Evolutionary conservation across 257 asterid genomes (phyloP).

Genomic region (Leonotis leonurus): DNA sequence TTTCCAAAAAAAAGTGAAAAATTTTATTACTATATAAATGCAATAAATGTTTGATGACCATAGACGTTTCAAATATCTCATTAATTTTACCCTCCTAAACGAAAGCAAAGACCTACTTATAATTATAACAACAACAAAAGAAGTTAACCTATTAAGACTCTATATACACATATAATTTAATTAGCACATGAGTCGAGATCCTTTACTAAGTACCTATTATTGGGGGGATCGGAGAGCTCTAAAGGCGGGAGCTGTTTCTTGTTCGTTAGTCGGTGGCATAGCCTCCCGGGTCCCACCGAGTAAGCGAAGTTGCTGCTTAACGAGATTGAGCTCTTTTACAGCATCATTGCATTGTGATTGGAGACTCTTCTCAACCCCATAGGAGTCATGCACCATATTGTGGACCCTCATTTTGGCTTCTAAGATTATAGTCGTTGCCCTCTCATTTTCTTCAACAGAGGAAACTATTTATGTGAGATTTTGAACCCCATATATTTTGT

Average conservation of each 20-base stretch:
- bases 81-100: too few relatives aligned
- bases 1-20: too few relatives aligned
- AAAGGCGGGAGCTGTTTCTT: neutral
- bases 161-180: too few relatives aligned
- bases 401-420: conserved; percentile 1
- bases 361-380: neutral
- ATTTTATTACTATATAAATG: too few relatives aligned
- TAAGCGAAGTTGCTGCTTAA: neutral
- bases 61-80: too few relatives aligned
- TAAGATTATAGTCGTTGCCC: neutral
- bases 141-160: too few relatives aligned
- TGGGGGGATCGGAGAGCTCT: neutral
- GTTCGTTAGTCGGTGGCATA: neutral
- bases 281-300: neutral
- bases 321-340: neutral
- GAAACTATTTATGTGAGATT: neutral
- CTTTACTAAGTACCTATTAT: neutral
- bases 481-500: neutral
- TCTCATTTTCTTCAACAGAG: neutral
- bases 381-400: neutral
- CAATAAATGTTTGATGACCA: too few relatives aligned
- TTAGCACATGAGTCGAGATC: neutral
- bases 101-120: too few relatives aligned
- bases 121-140: too few relatives aligned
- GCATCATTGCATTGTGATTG: neutral